A percentile compares a stretch with the other conserved stretches of the same genome.
phyloP scores from a whole-genome alignment of 192 early-diverging fungal genomes.

The Spinellus fusiger region DNA sequence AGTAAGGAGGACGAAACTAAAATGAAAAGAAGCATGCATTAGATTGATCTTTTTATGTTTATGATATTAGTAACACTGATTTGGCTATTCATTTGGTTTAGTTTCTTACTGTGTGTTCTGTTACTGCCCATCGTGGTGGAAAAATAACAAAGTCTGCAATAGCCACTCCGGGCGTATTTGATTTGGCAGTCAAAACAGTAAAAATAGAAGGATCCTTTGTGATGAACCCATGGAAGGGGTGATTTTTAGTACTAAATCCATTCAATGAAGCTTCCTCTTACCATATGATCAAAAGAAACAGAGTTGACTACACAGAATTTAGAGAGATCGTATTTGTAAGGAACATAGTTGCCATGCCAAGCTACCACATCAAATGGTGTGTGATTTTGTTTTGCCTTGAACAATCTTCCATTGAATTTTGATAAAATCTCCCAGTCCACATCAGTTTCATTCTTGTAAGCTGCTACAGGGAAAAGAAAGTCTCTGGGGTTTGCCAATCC shows the following conservation, averaged over 20 bases:
- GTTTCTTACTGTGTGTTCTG: slow-evolving; percentile 73
- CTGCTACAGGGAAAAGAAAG: slow-evolving; percentile 83
- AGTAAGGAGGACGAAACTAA: slow-evolving; percentile 88
- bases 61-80: too few relatives aligned
- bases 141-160: slow-evolving; percentile 96
- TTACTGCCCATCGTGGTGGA: slow-evolving; percentile 91
- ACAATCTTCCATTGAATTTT: slow-evolving; percentile 84
- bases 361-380: slow-evolving; percentile 95
- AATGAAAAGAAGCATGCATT: neutral
- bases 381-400: slow-evolving; percentile 67
- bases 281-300: slow-evolving; percentile 85
- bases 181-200: slow-evolving; percentile 90
- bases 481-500: slow-evolving; percentile 93
- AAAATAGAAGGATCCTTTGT: slow-evolving; percentile 89
- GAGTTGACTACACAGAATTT: slow-evolving; percentile 83
- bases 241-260: neutral
- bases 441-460: slow-evolving; percentile 60
- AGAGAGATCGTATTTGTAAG: slow-evolving; percentile 87
- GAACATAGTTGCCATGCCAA: slow-evolving; percentile 97
- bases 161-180: slow-evolving; percentile 77
- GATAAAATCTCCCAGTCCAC: slow-evolving; percentile 60
- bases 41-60: neutral
- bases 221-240: neutral
- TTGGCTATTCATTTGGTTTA: neutral
- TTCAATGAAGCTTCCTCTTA: slow-evolving; percentile 23